Evolutionary conservation across 2,329 filamentous ascomycete genomes (phyloP), one percentile per base, ranked within the genome.

Genomic region (Graphilbum fragrans): DNA sequence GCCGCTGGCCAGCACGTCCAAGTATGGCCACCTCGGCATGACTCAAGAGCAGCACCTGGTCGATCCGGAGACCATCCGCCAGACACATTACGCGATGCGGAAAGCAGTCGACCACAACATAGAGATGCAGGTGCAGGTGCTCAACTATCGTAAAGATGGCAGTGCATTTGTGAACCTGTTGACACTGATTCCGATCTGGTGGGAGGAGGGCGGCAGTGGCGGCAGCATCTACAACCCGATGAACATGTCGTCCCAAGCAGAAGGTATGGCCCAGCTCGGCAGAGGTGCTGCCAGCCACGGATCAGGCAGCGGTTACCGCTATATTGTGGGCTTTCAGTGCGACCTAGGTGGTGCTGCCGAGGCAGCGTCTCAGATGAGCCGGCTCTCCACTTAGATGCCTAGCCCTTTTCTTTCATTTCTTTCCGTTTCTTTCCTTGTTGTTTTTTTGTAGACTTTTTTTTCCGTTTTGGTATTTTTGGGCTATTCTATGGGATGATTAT

Each of bases 141-240:
- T 81, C 55, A 94, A 94, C 55, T 94, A 88, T 57, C 77, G 82
- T 48, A 84, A 86, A 61, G 79, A 83, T 39, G 86, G 87, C 1
- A 73, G 85, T 50, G 70, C 70, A 0, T 94, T 94, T 54, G 80
- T 80, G 66, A 94, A 94, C 51, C 56, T 88, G 12, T 66, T 94
- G 40, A 86, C 82, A n/a, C 86, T 93, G 67, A 83, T 94, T 41
- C 86, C 86, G 0, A 76, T 94, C 27, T 64, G 66, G 2, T 82
- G 78, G 70, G 75, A 84, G 33, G 69, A 71, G 2, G 65, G 71
- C 14, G 70, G 74, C 11, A 17, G 19, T 7, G 19, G 11, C 11
- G 19, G 16, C 19, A 22, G 18, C 5, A 31, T 9, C 38, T 29
- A 10, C 14, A 18, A 7, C 9, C 20, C 9, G 20, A n/a, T n/a